A percentile compares a stretch with the other conserved stretches of the same genome.
phyloP scores from a whole-genome alignment of 495 filamentous ascomycete species.

The Hypoxylon trugodes region DNA sequence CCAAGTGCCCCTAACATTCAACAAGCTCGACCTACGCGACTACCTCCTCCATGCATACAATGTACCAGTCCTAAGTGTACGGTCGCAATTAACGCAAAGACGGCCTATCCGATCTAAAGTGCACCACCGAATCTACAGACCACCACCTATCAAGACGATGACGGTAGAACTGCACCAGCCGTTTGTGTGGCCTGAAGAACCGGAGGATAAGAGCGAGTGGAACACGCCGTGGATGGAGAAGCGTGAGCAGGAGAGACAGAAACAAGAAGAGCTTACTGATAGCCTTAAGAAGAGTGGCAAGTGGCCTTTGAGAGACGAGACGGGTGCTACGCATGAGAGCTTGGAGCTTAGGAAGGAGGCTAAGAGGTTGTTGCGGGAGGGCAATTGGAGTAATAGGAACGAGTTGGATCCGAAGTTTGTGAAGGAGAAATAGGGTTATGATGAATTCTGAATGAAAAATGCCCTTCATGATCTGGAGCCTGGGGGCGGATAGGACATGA shows the following conservation, averaged over 20 bases:
- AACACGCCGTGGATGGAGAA: slow-evolving; percentile 20
- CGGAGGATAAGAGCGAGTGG: slow-evolving; percentile 57
- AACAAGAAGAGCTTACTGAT: slow-evolving; percentile 47
- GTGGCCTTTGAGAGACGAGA: slow-evolving; percentile 43
- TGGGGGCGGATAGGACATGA: not conserved
- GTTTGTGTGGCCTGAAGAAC: slow-evolving; percentile 82
- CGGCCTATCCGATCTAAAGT: slow-evolving; percentile 61
- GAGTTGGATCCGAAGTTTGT: slow-evolving; percentile 44
- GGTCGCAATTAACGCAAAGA: slow-evolving; percentile 79
- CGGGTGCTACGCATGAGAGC: slow-evolving; percentile 45
- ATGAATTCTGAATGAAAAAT: not conserved
- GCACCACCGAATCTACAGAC: slow-evolving; percentile 60
- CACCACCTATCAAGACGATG: slow-evolving; percentile 84
- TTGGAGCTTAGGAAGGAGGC: slow-evolving; percentile 62
- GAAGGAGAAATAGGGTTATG: slow-evolving; percentile 39
- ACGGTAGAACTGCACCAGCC: slow-evolving; percentile 83
- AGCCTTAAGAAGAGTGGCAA: slow-evolving; percentile 23
- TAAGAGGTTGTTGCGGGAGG: slow-evolving; percentile 61
- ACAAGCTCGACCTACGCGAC: slow-evolving; percentile 90
- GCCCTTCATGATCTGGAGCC: not conserved
- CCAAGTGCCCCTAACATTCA: slow-evolving; percentile 84
- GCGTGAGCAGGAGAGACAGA: slow-evolving; percentile 56
- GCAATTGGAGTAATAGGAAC: slow-evolving; percentile 48
- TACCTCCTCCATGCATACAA: slow-evolving; percentile 83
- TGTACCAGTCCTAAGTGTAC: slow-evolving; percentile 70